Conservation (phyloP, 176 grass and related monocot genomes). For the Phoenix dactylifera region DNA sequence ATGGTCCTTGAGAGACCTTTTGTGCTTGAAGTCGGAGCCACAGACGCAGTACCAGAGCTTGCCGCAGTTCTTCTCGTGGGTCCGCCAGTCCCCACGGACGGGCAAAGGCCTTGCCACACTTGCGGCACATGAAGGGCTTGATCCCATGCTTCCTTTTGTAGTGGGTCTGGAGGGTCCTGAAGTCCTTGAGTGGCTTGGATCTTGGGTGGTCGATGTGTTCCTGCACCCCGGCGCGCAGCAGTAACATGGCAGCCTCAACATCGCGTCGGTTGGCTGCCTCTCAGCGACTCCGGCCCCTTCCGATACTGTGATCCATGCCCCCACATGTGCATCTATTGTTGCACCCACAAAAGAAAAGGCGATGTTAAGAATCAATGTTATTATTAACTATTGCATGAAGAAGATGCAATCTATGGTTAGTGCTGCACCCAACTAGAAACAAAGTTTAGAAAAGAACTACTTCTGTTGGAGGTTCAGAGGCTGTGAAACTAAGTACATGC, state of each 20-base stretch:
- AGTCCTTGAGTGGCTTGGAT: slow-evolving; percentile 73
- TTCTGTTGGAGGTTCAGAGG: no score
- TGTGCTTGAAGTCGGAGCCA: slow-evolving; percentile 94
- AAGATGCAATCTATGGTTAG: no score
- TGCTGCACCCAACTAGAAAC: no score
- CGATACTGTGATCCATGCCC: slow-evolving; percentile 81
- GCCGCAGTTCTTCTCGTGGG: slow-evolving; percentile 96
- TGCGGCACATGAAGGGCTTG: slow-evolving; percentile 97
- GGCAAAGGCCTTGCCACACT: slow-evolving; percentile 91
- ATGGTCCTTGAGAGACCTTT: slow-evolving; percentile 79
- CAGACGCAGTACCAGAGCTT: slow-evolving; percentile 91
- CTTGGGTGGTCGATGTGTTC: slow-evolving; percentile 78
- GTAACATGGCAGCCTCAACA: slow-evolving; percentile 83
- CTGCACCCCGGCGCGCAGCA: slow-evolving; percentile 77
- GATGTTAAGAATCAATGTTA: not conserved
- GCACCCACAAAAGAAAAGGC: not conserved
- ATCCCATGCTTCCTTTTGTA: slow-evolving; percentile 89
- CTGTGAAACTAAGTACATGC: no score
- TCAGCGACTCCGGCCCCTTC: slow-evolving; percentile 66
- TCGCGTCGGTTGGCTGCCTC: slow-evolving; percentile 77
- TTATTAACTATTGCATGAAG: no score
- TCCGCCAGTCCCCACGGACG: slow-evolving; percentile 87
- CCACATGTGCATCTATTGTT: slow-evolving; percentile 80
- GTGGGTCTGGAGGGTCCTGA: slow-evolving; percentile 81
- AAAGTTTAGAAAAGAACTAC: no score